phyloP scores from a whole-genome alignment of 164 flowering plant species.

The Stephania cephalantha region DNA sequence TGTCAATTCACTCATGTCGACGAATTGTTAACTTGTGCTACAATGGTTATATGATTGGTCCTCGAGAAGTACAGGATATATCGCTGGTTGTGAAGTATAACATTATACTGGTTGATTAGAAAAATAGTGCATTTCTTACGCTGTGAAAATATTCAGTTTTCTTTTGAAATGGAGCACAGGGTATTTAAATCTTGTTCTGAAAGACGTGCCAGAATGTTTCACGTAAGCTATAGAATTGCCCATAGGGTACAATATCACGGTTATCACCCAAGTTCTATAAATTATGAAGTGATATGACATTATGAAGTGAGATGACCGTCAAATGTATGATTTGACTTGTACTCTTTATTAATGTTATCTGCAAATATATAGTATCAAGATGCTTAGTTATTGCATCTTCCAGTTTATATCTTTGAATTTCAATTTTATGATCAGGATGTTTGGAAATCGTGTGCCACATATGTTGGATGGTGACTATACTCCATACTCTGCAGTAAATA shows the following conservation, averaged over 20 bases:
- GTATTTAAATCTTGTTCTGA: not conserved
- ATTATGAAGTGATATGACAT: not conserved
- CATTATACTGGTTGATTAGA: not conserved
- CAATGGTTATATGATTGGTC: not conserved
- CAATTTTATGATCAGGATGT: conserved; percentile 67
- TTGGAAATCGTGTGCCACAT: conserved; percentile 96
- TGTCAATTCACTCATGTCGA: not conserved
- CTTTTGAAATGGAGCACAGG: too few relatives aligned
- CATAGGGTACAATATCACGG: not conserved
- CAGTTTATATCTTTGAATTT: not conserved
- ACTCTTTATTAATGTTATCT: not conserved
- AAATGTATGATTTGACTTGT: not conserved
- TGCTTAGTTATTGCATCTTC: not conserved
- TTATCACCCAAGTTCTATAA: not conserved
- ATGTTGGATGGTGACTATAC: conserved; percentile 93
- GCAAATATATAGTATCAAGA: not conserved
- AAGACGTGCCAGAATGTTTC: too few relatives aligned
- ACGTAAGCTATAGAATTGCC: not conserved
- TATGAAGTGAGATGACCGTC: not conserved
- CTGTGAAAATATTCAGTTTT: too few relatives aligned
- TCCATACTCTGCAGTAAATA: conserved; percentile 91
- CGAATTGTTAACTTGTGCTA: not conserved
- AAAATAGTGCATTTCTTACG: too few relatives aligned
- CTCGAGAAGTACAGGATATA: not conserved
- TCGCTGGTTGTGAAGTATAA: not conserved